These are phyloP conservation scores for Phycomyces nitens DNA, from an alignment of 192 early-diverging fungal species.

Conservation along the genomic window DNA sequence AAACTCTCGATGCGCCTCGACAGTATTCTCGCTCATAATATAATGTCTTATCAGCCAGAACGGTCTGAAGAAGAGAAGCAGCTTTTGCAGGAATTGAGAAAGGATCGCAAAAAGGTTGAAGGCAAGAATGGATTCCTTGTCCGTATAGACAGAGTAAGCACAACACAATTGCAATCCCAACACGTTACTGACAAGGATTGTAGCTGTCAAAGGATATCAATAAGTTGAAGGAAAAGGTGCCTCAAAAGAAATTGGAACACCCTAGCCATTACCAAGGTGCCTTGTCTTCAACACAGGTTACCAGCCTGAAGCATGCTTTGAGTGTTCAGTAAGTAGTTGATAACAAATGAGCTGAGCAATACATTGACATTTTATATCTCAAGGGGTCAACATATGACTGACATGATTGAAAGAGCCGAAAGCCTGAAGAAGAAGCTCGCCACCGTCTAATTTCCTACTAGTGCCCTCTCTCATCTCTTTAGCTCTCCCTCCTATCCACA, in stretches of 20 bases:
- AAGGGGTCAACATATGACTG: neutral
- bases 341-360: neutral
- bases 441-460: too few species aligned
- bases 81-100: constrained; percentile 42
- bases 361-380: neutral
- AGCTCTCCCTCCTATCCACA: too few species aligned
- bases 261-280: neutral
- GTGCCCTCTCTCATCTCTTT: too few species aligned
- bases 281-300: neutral
- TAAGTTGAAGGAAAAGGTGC: neutral
- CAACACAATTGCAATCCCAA: neutral
- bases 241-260: neutral
- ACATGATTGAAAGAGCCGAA: too few species aligned
- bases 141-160: constrained; percentile 15
- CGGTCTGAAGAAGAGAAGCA: constrained; percentile 55
- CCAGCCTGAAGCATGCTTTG: neutral
- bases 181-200: neutral
- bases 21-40: constrained; percentile 57
- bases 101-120: constrained; percentile 9
- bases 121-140: constrained; percentile 15
- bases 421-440: too few species aligned
- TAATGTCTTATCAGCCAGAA: constrained; percentile 57
- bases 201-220: constrained; percentile 9
- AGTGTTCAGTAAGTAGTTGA: neutral
- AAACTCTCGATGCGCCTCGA: constrained; percentile 53